Base-by-base conservation (phyloP, 2,329 filamentous ascomycete species). In the Thelonectria blattea region DNA sequence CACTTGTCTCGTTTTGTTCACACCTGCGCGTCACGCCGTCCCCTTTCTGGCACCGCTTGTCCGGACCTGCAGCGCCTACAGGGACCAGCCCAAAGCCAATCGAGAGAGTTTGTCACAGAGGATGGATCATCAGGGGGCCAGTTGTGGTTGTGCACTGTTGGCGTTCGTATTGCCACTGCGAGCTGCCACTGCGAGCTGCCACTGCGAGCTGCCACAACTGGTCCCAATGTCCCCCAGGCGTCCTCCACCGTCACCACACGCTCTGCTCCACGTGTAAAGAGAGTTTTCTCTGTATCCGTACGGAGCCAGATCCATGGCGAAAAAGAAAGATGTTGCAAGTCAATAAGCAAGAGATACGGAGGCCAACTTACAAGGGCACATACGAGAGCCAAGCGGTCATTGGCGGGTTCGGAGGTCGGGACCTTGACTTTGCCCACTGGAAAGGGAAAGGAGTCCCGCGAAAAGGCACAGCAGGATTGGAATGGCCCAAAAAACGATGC, bases 11-110 rank as follows among this genome's bases (percentile, higher is more conserved):
- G n/a, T 56, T 60, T 60, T 60, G 58, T 60, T 52, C 58, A 60
- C 7, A 10, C 6, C 22, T 49, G 47, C 46, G 51, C 51, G 56
- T 46, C 32, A 48, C 51, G 30, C 48, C 34, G 48, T 60, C 48
- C 52, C 58, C 52, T 47, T 60, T 60, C 43, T 56, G 58, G 58
- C 24, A 52, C 48, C 10, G 22, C 53, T 47, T 52, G 34, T 48
- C 58, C 52, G 48, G 48, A 48, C 58, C 58, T 60, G 58, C 58
- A 49, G 48, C 58, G 52, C 58, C 52, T 56, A 52, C 48, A 52
- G 18, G 34, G 48, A n/a, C 58, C 41, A 18, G 47, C 12, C 41
- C 42, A 52, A 60, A 51, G 43, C 58, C 58, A 60, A 60, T 60
- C 47, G 50, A 41, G 51, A 34, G 32, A 37, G 24, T 39, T 20